Base-by-base conservation (phyloP, 441 rosid species). In the Bocquillonia castaneifolia region DNA sequence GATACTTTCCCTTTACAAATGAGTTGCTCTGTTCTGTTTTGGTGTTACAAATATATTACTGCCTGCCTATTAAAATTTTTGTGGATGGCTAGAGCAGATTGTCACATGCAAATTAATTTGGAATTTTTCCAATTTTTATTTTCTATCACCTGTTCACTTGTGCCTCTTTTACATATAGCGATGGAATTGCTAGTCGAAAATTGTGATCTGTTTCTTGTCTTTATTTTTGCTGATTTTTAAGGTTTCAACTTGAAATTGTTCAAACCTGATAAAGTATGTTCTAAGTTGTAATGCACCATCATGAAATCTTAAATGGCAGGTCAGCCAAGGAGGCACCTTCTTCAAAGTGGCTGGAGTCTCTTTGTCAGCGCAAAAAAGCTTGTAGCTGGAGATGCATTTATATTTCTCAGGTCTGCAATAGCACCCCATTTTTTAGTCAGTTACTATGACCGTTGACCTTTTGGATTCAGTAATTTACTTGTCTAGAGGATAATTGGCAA, bases 361-460 rank as follows among this genome's bases (percentile, higher is more conserved):
- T 92, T 90, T 75, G 98, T 92, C 54, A 90, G 93, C 67, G 78
- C 97, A 51, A 92, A 92, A 76, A 82, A 86, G 80, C 88, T 92
- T 51, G 92, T 90, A 50, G 96, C 96, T 1, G 98, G 98, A 60
- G 98, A 92, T 85, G 98, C 98, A 6, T 90, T 92, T 74, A 90
- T 92, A 60, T 92, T 92, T 76, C 80, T 92, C 29, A 90, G 98
- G 98, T 90, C 74, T 53, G 73, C 37, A 9, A 3, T 32, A n/a
- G 25, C 34, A n/a, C 42, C 22, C 37, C n/a, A 53, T 59, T 47
- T 62, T 42, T 64, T 23, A 36, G 13, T 63, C n/a, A 17, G 20
- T 40, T 39, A 15, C 10, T 22, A 37, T 51, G 59, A 37, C 2
- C 36, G 22, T 55, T 59, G 18, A 42, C 23, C 23, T 39, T 55